A percentile compares a stretch with the other conserved stretches of the same genome.
Conservation (phyloP, 1,139 yeast genomes). For the Suhomyces wounanorum region DNA sequence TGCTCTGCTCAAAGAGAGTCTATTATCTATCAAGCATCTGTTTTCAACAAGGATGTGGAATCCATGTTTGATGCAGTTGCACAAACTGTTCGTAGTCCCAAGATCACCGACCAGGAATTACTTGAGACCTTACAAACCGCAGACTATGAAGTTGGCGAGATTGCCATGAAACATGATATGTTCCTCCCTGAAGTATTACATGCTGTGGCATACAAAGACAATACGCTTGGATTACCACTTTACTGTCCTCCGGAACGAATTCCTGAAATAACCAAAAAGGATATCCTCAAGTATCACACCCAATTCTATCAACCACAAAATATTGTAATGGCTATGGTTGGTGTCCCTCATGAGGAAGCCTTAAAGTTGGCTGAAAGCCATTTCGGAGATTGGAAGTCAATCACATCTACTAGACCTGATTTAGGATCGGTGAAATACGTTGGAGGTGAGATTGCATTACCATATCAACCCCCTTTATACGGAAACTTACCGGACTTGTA, state of each 20-base stretch:
- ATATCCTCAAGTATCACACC: slow-evolving; percentile 63
- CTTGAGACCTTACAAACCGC: slow-evolving; percentile 74
- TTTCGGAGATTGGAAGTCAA: slow-evolving; percentile 61
- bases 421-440: slow-evolving; percentile 60
- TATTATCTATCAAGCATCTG: slow-evolving; percentile 91
- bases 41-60: slow-evolving; percentile 84
- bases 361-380: slow-evolving; percentile 60
- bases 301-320: slow-evolving; percentile 78
- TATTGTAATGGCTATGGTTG: slow-evolving; percentile 85
- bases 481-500: slow-evolving; percentile 80
- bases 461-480: slow-evolving; percentile 65
- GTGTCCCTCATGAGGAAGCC: slow-evolving; percentile 75
- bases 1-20: slow-evolving; percentile 92
- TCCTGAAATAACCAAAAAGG: slow-evolving; percentile 51
- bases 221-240: slow-evolving; percentile 84
- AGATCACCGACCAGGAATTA: slow-evolving; percentile 67
- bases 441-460: slow-evolving; percentile 77
- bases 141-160: slow-evolving; percentile 78
- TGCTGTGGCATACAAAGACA: slow-evolving; percentile 69
- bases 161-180: slow-evolving; percentile 82
- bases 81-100: slow-evolving; percentile 79
- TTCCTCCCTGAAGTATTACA: slow-evolving; percentile 87
- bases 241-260: slow-evolving; percentile 77
- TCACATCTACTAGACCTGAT: slow-evolving; percentile 32
- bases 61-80: slow-evolving; percentile 75